Evolutionary conservation across 768 basidiomycete genomes (phyloP).

Genomic region (Sporobolomyces pararoseus): DNA sequence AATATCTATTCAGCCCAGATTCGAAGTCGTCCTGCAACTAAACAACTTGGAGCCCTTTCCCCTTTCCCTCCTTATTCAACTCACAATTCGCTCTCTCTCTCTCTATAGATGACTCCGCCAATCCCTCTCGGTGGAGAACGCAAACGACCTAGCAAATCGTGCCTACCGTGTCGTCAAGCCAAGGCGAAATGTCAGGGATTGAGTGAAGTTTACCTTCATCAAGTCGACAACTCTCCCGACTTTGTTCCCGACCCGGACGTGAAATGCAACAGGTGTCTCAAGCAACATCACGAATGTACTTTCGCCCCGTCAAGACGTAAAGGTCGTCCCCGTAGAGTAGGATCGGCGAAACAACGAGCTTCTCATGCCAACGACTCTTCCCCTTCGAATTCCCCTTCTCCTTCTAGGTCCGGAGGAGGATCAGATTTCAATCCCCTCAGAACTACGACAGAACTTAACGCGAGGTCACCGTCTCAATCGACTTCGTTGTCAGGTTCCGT

Average conservation of each 20-base stretch:
- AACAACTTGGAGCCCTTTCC: no score
- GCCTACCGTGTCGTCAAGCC: conserved; percentile 18
- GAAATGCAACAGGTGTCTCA: conserved; percentile 5
- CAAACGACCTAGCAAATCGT: conserved; percentile 24
- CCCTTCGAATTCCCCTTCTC: background rate
- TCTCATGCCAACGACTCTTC: background rate
- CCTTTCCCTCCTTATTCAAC: no score
- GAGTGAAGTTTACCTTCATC: conserved; percentile 16
- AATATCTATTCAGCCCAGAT: no score
- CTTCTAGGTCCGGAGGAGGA: background rate
- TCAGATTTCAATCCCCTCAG: background rate
- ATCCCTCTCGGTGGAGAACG: conserved; percentile 15
- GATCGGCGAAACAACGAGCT: background rate
- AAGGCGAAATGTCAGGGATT: conserved; percentile 22
- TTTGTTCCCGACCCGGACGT: background rate
- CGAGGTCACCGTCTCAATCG: background rate
- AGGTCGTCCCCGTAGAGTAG: background rate
- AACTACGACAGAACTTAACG: background rate
- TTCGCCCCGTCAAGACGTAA: conserved; percentile 1
- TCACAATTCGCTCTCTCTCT: background rate
- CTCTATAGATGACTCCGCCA: conserved; percentile 15
- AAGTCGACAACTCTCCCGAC: background rate
- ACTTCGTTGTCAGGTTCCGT: conserved; percentile 2
- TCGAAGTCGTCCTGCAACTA: no score
- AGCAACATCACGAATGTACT: background rate